phyloP scores from a whole-genome alignment of 1,139 yeast species.

The Candida freyschussii region DNA sequence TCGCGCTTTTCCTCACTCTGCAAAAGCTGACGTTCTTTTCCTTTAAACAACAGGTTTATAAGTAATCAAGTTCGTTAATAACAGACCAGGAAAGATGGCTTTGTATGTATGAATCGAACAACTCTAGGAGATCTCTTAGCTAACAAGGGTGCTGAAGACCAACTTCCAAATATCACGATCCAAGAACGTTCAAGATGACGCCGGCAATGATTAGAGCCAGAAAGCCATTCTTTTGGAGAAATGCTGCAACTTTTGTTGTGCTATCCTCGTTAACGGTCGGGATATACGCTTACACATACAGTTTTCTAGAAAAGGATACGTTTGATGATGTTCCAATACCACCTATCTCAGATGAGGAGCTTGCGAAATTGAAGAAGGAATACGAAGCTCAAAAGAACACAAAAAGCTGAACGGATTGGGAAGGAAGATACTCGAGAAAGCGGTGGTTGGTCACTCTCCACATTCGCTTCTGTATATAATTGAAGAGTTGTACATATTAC shows the following conservation, averaged over 20 bases:
- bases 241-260: slow-evolving; percentile 55
- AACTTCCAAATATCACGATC: slow-evolving; percentile 74
- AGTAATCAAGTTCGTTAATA: no score
- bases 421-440: no score
- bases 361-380: slow-evolving; percentile 65
- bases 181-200: slow-evolving; percentile 79
- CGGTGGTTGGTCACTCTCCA: no score
- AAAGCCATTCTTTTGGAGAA: slow-evolving; percentile 75
- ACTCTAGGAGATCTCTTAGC: slow-evolving; percentile 1
- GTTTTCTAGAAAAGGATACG: slow-evolving; percentile 72
- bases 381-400: slow-evolving; percentile 46
- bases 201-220: slow-evolving; percentile 92
- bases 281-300: slow-evolving; percentile 71
- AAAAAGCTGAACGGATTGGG: no score
- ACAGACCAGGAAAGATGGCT: slow-evolving; percentile 15
- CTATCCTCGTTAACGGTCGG: slow-evolving; percentile 61
- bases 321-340: slow-evolving; percentile 91
- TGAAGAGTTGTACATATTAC: no score
- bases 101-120: slow-evolving; percentile 9
- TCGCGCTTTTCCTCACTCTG: no score
- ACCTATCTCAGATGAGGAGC: slow-evolving; percentile 76
- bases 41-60: background rate
- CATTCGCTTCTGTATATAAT: no score
- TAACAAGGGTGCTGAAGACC: slow-evolving; percentile 12
- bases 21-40: slow-evolving; percentile 2